Evolutionary conservation across 2,329 filamentous ascomycete genomes (phyloP), one percentile per base, ranked within the genome.

Genomic region (Ophiocordyceps camponoti-floridani): DNA sequence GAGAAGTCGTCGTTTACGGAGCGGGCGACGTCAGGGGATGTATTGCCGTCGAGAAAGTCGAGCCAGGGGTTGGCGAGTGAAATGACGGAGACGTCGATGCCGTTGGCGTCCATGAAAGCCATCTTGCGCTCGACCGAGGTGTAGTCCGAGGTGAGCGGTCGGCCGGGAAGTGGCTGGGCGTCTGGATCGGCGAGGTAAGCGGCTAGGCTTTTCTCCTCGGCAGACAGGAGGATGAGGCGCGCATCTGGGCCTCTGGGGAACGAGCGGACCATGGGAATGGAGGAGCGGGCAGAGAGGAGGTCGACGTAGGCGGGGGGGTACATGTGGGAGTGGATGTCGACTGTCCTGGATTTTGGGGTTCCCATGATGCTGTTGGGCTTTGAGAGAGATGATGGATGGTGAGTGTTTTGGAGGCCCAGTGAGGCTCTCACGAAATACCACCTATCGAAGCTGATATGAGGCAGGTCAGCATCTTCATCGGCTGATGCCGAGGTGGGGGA

Each of bases 31-130:
- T 62, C 58, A 2, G 72, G 73, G 0, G 84, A 82, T 50, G 80
- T 73, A 4, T 66, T 58, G 0, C 75, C 57, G 10, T 67, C 58
- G 0, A 94, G 63, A 57, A 94, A 95, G 62, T 95, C 88, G 2
- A 95, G 72, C 88, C 88, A 95, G 0, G 88, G 88, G 56, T 95
- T 95, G 13, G 88, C 88, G 19, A 94, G 76, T 1, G 84, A 91
- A 49, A 95, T 77, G 43, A 94, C 83, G 1, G 84, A 91, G 50
- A 82, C 77, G 60, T 82, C 74, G 58, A 95, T 94, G 44, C 67
- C 67, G 63, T 95, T 88, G 14, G 70, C 74, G 58, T 86, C 72
- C 88, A 95, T 95, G 64, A 95, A 94, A 43, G 76, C 70, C 13
- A 94, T 70, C 57, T 94, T 95, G 53, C 84, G 72, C 14, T 69